Percentiles rank a stretch among this genome's conserved stretches.
Evolutionary conservation across 192 early-diverging fungal genomes (phyloP).

Genomic region (Backusella mclennaniae): DNA sequence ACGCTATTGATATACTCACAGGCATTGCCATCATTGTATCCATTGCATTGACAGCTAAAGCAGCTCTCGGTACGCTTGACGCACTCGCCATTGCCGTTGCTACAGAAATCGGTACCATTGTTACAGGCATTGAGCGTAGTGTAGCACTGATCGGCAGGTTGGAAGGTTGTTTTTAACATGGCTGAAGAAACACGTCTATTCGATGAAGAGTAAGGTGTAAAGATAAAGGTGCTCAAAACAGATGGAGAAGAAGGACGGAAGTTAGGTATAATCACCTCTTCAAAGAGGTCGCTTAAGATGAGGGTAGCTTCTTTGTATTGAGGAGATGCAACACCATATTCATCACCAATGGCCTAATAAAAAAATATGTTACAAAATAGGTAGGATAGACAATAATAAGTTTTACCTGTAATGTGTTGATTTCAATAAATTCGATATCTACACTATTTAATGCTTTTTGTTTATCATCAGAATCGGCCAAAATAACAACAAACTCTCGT

Average conservation of each 20-base stretch:
- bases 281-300: conserved; percentile 14
- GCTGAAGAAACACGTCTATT: not conserved
- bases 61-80: conserved; percentile 4
- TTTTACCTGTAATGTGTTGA: conserved; percentile 22
- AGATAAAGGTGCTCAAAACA: conserved; percentile 17
- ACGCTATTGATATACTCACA: conserved; percentile 21
- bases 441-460: not conserved
- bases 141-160: conserved; percentile 6
- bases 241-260: conserved; percentile 9
- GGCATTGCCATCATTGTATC: conserved; percentile 5
- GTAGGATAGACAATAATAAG: not conserved
- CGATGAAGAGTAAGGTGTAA: conserved; percentile 9
- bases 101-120: conserved; percentile 17
- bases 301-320: conserved; percentile 15
- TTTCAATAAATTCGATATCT: conserved; percentile 18
- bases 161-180: not conserved
- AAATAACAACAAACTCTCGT: not conserved
- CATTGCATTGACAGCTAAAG: conserved; percentile 23
- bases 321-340: conserved; percentile 14
- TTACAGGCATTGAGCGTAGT: conserved; percentile 3
- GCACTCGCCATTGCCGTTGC: conserved; percentile 17
- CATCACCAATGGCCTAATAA: not conserved
- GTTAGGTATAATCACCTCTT: conserved; percentile 13
- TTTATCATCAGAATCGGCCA: not conserved
- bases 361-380: not conserved